Evolutionary conservation across 1,284 basidiomycete genomes (phyloP), one percentile per base, ranked within the genome.

Genomic region (Xerocomus minutiporus): DNA sequence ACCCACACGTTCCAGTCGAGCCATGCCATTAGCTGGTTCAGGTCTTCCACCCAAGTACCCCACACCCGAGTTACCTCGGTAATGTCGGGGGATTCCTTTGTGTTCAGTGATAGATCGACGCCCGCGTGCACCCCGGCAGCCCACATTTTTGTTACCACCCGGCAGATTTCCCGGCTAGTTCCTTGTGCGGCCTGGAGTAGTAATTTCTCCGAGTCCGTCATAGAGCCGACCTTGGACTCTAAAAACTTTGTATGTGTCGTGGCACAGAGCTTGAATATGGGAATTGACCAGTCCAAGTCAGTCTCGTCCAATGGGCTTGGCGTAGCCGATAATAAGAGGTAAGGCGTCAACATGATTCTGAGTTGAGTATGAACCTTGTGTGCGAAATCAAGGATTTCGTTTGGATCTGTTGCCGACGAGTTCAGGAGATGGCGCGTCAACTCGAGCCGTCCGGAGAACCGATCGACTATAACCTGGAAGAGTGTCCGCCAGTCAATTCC

Each of bases 371-470:
- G 61, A 8, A 17, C 44, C 41, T 61, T 61, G 15, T 36, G 41
- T 5, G 51, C 56, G 6, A 38, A 43, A 13, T 60, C 48, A n/a
- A 58, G 9, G 8, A 54, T 3, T 15, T 46, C 54, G 0, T 44
- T 17, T 0, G 42, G 8, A 7, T 47, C 29, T 4, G 38, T 42
- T 26, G 25, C 31, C n/a, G 55, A 48, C 17, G 58, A 43, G 56
- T 66, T 68, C 20, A 80, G 62, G 15, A 75, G 59, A 53, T 73
- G 66, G 8, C 61, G 68, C 5, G 73, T 53, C 4, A 71, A 52
- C 52, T 79, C 74, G 31, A 80, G 61, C 6, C 77, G 66, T 35
- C 69, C 63, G 0, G 64, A 71, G 48, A 75, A 76, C 2, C 79
- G 72, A 42, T 78, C 72, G 11, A 70, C 65, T 3, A 79, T 61